These are phyloP conservation scores for Pleurotus platypus DNA, from an alignment of 768 basidiomycete genomes.

Conservation along the genomic window DNA sequence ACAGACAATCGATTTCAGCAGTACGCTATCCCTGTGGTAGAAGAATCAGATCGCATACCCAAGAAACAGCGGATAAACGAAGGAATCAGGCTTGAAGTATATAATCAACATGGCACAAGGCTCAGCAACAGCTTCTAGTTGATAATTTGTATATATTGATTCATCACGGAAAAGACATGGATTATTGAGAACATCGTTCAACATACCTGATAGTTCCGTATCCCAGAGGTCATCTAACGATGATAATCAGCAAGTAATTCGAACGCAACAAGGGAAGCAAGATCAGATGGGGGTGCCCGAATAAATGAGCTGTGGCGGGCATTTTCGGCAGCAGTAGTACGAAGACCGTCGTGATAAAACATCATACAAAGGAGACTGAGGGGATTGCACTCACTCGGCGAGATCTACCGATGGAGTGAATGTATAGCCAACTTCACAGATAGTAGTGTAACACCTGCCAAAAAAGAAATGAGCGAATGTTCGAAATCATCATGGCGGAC, in stretches of 20 bases:
- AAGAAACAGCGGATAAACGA: too few species aligned
- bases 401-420: background rate
- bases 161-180: slow-evolving; percentile 34
- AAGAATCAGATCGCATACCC: too few species aligned
- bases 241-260: background rate
- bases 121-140: slow-evolving; percentile 92
- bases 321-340: slow-evolving; percentile 79
- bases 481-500: background rate
- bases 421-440: too few species aligned
- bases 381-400: slow-evolving; percentile 27
- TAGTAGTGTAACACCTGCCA: background rate
- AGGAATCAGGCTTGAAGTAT: too few species aligned
- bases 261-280: slow-evolving; percentile 5
- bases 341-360: slow-evolving; percentile 92
- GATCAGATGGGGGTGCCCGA: slow-evolving; percentile 82
- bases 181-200: background rate
- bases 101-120: slow-evolving; percentile 57
- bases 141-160: slow-evolving; percentile 46
- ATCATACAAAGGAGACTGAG: slow-evolving; percentile 42
- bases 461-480: background rate
- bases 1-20: too few species aligned
- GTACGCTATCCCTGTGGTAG: too few species aligned
- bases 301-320: slow-evolving; percentile 88
- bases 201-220: background rate
- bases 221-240: background rate